Percentiles rank a stretch among this genome's conserved stretches.
phyloP scores from a whole-genome alignment of 139 green algal species.

The Asterochloris erici region DNA sequence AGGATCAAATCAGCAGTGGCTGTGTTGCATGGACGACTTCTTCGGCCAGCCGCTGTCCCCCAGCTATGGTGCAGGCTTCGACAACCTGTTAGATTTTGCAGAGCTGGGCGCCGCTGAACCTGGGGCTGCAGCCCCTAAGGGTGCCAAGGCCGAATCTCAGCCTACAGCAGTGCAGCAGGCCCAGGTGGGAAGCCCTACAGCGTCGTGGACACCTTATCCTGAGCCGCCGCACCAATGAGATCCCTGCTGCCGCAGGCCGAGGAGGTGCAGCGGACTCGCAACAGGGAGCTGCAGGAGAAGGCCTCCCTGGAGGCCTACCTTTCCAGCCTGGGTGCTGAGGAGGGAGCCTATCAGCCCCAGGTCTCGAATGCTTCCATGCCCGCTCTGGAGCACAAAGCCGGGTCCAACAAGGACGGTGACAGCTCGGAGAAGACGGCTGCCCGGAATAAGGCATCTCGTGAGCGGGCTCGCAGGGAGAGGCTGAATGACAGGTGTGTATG shows the following conservation, averaged over 20 bases:
- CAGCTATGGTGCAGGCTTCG: too few species aligned
- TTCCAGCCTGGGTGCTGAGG: slow-evolving; percentile 9
- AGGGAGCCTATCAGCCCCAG: not conserved
- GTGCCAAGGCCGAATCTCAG: too few species aligned
- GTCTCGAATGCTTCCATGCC: not conserved
- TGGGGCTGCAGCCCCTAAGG: too few species aligned
- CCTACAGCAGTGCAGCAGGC: too few species aligned
- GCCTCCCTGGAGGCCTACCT: slow-evolving; percentile 21
- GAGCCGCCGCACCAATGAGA: too few species aligned
- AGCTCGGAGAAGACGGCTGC: slow-evolving; percentile 1
- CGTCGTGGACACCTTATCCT: too few species aligned
- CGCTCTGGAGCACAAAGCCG: not conserved
- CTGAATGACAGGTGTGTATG: slow-evolving; percentile 39
- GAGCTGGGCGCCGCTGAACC: too few species aligned
- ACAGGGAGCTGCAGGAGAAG: slow-evolving; percentile 2
- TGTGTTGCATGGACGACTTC: too few species aligned
- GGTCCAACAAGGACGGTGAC: not conserved
- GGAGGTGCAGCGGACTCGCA: slow-evolving; percentile 16
- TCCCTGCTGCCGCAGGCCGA: not conserved
- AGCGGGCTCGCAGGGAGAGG: slow-evolving; percentile 41
- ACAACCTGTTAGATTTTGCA: too few species aligned
- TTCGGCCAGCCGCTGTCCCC: too few species aligned
- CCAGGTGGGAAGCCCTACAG: too few species aligned
- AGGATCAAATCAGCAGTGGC: too few species aligned
- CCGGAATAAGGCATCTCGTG: slow-evolving; percentile 37